These are phyloP conservation scores for Geosiphon pyriformis DNA, from an alignment of 192 early-diverging fungal genomes.

Conservation along the genomic window DNA sequence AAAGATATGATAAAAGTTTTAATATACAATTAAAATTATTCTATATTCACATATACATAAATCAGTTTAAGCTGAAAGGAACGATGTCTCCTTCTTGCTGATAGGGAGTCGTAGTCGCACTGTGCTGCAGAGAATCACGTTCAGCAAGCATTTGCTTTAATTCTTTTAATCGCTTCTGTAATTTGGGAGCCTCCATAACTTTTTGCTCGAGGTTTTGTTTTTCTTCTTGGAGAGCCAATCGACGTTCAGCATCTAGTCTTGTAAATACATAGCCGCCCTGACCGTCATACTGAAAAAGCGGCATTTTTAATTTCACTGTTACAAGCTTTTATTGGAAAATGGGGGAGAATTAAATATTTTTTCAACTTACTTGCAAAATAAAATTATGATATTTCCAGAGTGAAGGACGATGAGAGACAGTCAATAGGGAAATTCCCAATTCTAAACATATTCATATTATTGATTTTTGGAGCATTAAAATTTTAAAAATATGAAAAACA, in stretches of 20 bases:
- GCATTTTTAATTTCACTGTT: no score
- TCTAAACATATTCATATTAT: no score
- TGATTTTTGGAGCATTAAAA: no score
- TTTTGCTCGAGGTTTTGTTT: conserved; percentile 77
- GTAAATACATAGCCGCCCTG: conserved; percentile 95
- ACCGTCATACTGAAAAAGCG: conserved; percentile 97
- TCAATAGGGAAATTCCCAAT: conserved; percentile 86
- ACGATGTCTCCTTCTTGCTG: not conserved
- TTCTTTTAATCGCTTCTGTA: conserved; percentile 63
- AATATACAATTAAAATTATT: no score
- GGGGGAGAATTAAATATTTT: no score
- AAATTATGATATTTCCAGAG: conserved; percentile 96
- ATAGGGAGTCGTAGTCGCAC: conserved; percentile 5
- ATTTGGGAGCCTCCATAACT: conserved; percentile 72
- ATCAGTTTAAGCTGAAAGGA: conserved; percentile 6
- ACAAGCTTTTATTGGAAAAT: no score
- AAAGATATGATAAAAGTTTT: no score
- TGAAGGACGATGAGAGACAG: conserved; percentile 91
- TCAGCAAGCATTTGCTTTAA: conserved; percentile 46
- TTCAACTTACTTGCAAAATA: conserved; percentile 23
- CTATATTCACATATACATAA: no score
- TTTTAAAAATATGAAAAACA: no score
- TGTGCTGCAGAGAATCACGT: conserved; percentile 25
- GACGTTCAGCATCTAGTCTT: conserved; percentile 78
- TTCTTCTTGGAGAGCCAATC: conserved; percentile 86